Conservation (phyloP, 225 moss, liverwort and hornwort genomes). For the Straminergon stramineum region DNA sequence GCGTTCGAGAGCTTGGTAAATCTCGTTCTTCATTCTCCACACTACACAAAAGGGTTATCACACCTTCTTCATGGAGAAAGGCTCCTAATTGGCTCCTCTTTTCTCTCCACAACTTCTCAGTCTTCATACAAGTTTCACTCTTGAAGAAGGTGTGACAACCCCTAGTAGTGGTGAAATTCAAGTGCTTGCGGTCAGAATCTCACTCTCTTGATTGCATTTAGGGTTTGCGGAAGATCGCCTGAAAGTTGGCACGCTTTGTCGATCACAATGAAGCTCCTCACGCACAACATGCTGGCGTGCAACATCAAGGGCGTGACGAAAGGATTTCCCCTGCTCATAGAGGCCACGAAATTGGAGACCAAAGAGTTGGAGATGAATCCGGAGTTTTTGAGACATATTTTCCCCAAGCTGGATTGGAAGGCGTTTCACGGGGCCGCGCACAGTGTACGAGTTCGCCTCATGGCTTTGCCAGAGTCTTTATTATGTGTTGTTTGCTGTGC, state of each 20-base stretch:
- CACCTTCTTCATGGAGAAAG: too few relatives aligned
- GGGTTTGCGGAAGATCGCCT: background rate
- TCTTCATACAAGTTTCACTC: too few relatives aligned
- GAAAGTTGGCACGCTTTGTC: background rate
- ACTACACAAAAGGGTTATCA: too few relatives aligned
- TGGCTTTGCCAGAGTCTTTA: background rate
- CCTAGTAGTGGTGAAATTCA: background rate
- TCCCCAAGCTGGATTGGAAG: conserved; percentile 94
- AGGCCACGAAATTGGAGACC: conserved; percentile 54
- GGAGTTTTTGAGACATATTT: conserved; percentile 73
- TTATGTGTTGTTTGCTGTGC: background rate
- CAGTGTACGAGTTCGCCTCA: conserved; percentile 22
- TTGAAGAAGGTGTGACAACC: too few relatives aligned
- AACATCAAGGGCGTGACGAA: conserved; percentile 92
- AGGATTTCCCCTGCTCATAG: conserved; percentile 74
- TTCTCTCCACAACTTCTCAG: too few relatives aligned
- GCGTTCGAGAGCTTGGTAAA: too few relatives aligned
- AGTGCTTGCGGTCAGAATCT: background rate
- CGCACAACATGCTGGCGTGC: conserved; percentile 94
- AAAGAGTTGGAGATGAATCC: conserved; percentile 77
- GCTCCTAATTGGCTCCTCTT: too few relatives aligned
- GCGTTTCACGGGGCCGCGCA: conserved; percentile 80
- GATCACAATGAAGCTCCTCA: conserved; percentile 65
- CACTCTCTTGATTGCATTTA: background rate
- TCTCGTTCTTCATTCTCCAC: too few relatives aligned